phyloP scores from a whole-genome alignment of 2,329 filamentous ascomycete species.

The Colletotrichum neosansevieriae region DNA sequence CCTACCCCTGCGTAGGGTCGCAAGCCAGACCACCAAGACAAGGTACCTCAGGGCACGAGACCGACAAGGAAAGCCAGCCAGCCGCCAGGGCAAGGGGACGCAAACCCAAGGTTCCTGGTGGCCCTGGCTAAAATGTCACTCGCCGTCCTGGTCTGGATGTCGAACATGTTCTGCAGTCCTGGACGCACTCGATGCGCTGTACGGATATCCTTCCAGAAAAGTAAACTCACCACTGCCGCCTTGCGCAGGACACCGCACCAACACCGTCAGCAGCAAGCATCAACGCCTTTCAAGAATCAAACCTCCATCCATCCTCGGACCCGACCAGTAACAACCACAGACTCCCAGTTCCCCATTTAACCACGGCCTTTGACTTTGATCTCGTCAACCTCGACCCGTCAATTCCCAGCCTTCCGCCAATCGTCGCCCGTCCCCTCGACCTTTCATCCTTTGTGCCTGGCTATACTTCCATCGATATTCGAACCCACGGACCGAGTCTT shows the following conservation, averaged over 20 bases:
- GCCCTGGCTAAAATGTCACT: conserved; percentile 11
- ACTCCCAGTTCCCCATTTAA: conserved; percentile 13
- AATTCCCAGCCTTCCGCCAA: conserved; percentile 26
- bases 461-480: neutral
- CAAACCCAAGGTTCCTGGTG: conserved; percentile 12
- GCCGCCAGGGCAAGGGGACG: neutral
- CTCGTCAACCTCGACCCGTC: conserved; percentile 27
- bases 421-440: conserved; percentile 17
- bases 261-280: neutral
- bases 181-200: no score
- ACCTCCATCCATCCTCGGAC: conserved; percentile 23
- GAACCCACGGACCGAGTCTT: conserved; percentile 15
- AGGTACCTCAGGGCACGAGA: conserved; percentile 2
- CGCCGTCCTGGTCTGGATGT: neutral
- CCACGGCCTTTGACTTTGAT: conserved; percentile 32
- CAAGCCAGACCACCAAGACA: conserved; percentile 18
- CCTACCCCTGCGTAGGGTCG: conserved; percentile 27
- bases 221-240: neutral
- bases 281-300: conserved; percentile 7
- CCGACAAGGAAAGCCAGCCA: conserved; percentile 11
- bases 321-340: conserved; percentile 14
- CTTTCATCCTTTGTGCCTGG: conserved; percentile 36
- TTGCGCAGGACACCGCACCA: conserved; percentile 8
- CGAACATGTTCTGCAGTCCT: no score
- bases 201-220: neutral